These are phyloP conservation scores for Trichosporon sp. DNA, from an alignment of 1,284 basidiomycete genomes.

Conservation along the genomic window DNA sequence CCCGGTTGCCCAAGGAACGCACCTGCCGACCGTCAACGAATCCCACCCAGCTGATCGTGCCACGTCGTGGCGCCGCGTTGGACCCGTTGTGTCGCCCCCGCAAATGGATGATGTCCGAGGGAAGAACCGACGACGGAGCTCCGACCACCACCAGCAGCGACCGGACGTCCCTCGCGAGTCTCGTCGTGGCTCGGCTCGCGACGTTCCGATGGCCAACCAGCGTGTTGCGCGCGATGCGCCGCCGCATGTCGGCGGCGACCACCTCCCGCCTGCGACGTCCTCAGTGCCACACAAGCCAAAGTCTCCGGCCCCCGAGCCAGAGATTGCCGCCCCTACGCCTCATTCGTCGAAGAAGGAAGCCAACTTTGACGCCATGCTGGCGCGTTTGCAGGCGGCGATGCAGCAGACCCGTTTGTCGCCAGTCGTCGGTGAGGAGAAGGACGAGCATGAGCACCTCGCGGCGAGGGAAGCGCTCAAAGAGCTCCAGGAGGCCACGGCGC, in stretches of 20 bases:
- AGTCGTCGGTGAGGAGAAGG: slow-evolving; percentile 15
- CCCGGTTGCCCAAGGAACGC: background rate
- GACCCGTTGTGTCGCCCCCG: background rate
- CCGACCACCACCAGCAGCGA: slow-evolving; percentile 1
- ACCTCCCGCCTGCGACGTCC: background rate
- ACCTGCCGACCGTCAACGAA: background rate
- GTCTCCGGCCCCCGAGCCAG: background rate
- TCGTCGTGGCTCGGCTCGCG: background rate
- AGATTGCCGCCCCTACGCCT: slow-evolving; percentile 10
- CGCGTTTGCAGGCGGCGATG: slow-evolving; percentile 79
- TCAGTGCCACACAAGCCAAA: background rate
- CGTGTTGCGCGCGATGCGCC: slow-evolving; percentile 7
- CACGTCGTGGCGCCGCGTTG: slow-evolving; percentile 6
- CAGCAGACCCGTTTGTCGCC: slow-evolving; percentile 60
- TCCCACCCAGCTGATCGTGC: slow-evolving; percentile 15
- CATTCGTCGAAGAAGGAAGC: slow-evolving; percentile 53
- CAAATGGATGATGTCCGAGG: background rate
- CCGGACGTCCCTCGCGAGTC: background rate
- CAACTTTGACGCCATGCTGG: slow-evolving; percentile 77
- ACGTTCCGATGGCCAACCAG: background rate
- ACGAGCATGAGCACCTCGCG: background rate
- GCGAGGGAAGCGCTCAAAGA: background rate
- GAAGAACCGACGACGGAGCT: background rate
- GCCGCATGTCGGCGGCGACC: slow-evolving; percentile 2
- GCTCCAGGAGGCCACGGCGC: background rate